Base-by-base conservation (phyloP, 768 basidiomycete species). In the Gloeostereum incarnatum region DNA sequence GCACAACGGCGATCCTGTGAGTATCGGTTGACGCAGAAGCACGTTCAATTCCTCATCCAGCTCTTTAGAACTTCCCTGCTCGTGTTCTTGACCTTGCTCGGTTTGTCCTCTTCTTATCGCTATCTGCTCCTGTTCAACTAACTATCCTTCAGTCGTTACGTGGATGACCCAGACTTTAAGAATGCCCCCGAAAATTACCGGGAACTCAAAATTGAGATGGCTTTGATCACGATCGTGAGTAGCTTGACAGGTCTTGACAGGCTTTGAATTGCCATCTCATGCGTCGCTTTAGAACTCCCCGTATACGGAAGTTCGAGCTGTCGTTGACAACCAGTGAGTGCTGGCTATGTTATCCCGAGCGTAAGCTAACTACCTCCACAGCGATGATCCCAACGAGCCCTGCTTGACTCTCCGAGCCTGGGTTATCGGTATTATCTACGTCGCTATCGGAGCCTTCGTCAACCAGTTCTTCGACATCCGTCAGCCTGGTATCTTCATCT, bases 291-390 rank as follows among this genome's bases (percentile, higher is more conserved):
- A 51, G 48, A 51, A 81, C 48, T 77, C 74, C 3, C 70, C 75
- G 5, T 77, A 78, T 41, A 60, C 78, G 0, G 77, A 79, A 49
- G 78, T 79, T 13, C 66, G 75, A 27, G 75, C 78, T 4, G 71
- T 76, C 13, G 71, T 80, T 0, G 57, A 71, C 10, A 77, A 67
- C 31, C 59, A 65, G n/a, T n/a, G n/a, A n/a, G n/a, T n/a, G n/a
- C n/a, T n/a, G n/a, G n/a, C n/a, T n/a, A n/a, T n/a, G n/a, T n/a
- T n/a, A n/a, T n/a, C n/a, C n/a, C n/a, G n/a, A n/a, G n/a, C n/a
- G n/a, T n/a, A n/a, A n/a, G n/a, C n/a, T n/a, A n/a, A n/a, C n/a
- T n/a, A n/a, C n/a, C n/a, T n/a, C n/a, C n/a, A n/a, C n/a, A n/a
- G n/a, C 11, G 77, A 79, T 46, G 77, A 78, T 43, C 61, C 71